phyloP scores from a whole-genome alignment of 106 monocot genomes.

The Iris macrosiphon region DNA sequence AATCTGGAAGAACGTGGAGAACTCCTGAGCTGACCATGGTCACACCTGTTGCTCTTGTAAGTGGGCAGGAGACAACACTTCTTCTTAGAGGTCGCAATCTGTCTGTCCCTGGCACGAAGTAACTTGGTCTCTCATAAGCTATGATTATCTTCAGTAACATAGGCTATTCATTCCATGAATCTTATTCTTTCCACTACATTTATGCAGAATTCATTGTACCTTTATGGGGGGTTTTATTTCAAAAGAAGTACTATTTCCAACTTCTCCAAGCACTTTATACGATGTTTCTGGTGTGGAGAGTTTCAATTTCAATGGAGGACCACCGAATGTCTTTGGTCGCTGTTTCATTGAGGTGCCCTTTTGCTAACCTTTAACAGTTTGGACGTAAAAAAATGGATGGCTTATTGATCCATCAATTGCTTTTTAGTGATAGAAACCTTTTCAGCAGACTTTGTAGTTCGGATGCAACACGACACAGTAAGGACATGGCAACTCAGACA shows the following conservation, averaged over 20 bases:
- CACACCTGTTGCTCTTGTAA: constrained; percentile 79
- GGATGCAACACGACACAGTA: no score
- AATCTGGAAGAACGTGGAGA: constrained; percentile 73
- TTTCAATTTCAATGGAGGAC: constrained; percentile 56
- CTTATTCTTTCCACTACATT: background rate
- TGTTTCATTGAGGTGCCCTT: constrained; percentile 79
- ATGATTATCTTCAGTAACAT: background rate
- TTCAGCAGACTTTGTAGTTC: no score
- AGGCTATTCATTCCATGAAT: background rate
- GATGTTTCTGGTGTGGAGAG: constrained; percentile 63
- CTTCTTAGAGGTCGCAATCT: constrained; percentile 75
- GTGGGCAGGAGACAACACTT: constrained; percentile 65
- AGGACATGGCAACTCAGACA: no score
- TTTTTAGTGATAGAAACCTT: no score
- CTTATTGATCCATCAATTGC: no score
- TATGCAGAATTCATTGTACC: constrained; percentile 75
- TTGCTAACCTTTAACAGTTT: background rate
- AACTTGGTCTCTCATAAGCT: constrained; percentile 10
- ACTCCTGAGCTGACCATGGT: constrained; percentile 71
- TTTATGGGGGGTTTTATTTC: constrained; percentile 67
- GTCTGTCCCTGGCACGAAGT: constrained; percentile 80
- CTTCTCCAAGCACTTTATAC: constrained; percentile 61
- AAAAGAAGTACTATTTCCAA: constrained; percentile 62
- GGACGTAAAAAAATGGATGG: no score
- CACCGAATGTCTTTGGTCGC: constrained; percentile 48